These are phyloP conservation scores for Suillus subalutaceus DNA, from an alignment of 768 basidiomycete species.

Conservation along the genomic window DNA sequence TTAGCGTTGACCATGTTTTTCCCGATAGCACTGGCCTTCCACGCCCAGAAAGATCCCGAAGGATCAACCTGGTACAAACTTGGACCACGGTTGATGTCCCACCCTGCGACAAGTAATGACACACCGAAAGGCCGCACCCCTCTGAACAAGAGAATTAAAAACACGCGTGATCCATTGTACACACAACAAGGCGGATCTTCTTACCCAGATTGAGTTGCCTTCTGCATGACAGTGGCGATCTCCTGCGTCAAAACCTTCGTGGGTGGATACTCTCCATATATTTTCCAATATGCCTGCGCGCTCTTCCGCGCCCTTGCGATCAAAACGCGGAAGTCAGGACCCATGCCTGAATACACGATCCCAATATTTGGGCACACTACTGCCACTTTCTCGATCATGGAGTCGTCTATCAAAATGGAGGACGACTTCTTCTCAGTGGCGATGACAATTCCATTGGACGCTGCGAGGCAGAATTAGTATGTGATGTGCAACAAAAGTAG, in stretches of 20 bases:
- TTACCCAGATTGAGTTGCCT: conserved; percentile 98
- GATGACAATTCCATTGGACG: conserved; percentile 98
- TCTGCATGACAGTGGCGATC: conserved; percentile 97
- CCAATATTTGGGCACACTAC: conserved; percentile 99
- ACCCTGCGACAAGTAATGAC: conserved; percentile 94
- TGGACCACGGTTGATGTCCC: conserved; percentile 93
- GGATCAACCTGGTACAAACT: conserved; percentile 99
- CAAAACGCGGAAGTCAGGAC: conserved; percentile 95
- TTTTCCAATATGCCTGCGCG: conserved; percentile 99
- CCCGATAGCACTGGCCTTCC: conserved; percentile 99
- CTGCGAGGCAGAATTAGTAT: conserved; percentile 45
- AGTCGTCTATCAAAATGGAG: conserved; percentile 96
- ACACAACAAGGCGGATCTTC: conserved; percentile 30
- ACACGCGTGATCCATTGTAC: conserved; percentile 27
- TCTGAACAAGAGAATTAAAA: conserved; percentile 47
- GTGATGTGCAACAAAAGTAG: conserved; percentile 6
- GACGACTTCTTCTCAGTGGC: conserved; percentile 99
- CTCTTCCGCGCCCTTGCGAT: conserved; percentile 95
- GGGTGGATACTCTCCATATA: conserved; percentile 97
- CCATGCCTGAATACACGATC: conserved; percentile 99
- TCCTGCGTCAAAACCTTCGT: conserved; percentile 96
- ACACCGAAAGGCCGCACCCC: conserved; percentile 99
- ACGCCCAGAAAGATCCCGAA: conserved; percentile 99
- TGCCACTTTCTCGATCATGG: conserved; percentile 96
- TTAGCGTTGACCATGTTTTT: conserved; percentile 99